Evolutionary conservation across 2,329 filamentous ascomycete genomes (phyloP), one percentile per base, ranked within the genome.

Genomic region (Fusarium haematococcum): DNA sequence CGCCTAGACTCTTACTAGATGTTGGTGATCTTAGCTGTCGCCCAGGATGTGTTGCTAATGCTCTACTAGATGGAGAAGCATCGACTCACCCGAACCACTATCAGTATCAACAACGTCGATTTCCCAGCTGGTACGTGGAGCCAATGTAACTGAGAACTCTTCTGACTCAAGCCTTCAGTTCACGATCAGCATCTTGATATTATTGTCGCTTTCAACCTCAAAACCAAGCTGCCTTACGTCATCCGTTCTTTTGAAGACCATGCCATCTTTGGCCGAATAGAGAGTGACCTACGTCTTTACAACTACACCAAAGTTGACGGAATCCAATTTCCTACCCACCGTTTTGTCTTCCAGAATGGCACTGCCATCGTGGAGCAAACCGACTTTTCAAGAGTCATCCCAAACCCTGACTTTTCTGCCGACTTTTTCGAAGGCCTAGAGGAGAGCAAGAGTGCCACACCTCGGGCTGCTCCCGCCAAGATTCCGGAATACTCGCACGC

Each of bases 231-330:
- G 8, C 54, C 54, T 16, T 58, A 25, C 11, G 39, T 58, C 35
- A 25, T 58, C 18, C 54, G 54, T 11, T 58, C 54, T n/a, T 58
- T 58, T 25, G 54, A 58, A 58, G 54, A 58, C 8, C 33, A 58
- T 13, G 54, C 54, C 23, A 67, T 75, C 18, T 67, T 73, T 16
- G 72, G 72, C 23, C 32, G 16, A 43, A 68, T 65, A 1, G 68
- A 65, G 18, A 65, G 56, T 9, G 72, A 75, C 30, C 54, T 73
- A 6, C 52, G 63, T 11, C 64, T 73, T n/a, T 62, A 61, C 23
- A 59, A 70, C 54, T 73, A 75, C 16, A 56, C 25, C 11, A 56
- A 63, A 43, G 56, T 68, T 18, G 27, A 61, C 5, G 70, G 70
- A 3, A 54, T 75, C 2, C 39, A 60, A 25, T 62, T 73, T 58